These are phyloP conservation scores for Euphrasia confusa DNA, from an alignment of 257 asterid species.

Conservation along the genomic window DNA sequence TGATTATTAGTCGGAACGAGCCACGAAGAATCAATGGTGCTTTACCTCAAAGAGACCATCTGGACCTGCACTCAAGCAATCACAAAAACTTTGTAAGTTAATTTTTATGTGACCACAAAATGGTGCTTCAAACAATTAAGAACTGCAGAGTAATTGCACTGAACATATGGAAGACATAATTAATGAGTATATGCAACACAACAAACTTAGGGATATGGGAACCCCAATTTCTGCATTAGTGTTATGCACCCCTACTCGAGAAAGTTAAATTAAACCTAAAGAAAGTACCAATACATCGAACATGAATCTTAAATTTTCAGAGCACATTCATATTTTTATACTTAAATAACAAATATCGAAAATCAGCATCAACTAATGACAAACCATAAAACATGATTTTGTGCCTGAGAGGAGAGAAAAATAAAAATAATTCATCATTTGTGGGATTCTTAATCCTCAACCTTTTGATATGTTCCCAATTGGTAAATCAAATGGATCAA, in stretches of 20 bases:
- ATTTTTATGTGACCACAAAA: not conserved
- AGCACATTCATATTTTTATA: not conserved
- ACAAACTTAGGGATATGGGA: not conserved
- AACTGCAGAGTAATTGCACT: not conserved
- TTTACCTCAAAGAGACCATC: constrained; percentile 13
- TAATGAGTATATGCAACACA: no score
- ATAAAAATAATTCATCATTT: not conserved
- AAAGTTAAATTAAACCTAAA: not conserved
- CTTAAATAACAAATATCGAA: not conserved
- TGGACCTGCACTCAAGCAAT: not conserved
- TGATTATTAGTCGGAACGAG: not conserved
- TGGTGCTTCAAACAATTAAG: not conserved
- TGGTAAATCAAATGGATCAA: no score
- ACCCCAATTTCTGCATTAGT: not conserved
- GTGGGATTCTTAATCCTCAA: not conserved
- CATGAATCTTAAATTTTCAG: not conserved
- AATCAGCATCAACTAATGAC: not conserved
- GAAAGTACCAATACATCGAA: not conserved
- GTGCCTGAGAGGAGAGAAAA: not conserved
- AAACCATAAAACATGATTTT: not conserved
- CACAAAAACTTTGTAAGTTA: not conserved
- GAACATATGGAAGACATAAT: no score
- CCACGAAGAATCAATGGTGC: not conserved
- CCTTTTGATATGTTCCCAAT: not conserved
- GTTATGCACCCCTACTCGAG: not conserved